Base-by-base conservation (phyloP, 345 rosid genomes). In the Eucalyptus urophylla region DNA sequence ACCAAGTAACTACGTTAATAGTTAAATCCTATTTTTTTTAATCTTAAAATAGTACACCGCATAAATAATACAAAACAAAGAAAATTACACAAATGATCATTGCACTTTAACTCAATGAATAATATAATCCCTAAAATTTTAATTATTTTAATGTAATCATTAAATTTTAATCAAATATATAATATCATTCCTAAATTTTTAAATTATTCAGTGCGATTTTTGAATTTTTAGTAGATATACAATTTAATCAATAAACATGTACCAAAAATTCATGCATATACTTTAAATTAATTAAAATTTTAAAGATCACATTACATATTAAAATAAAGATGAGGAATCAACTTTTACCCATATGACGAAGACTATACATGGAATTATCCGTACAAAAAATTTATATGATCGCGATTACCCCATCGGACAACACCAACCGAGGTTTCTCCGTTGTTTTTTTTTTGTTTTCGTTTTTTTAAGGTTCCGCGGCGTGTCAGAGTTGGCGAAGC, bases 171-270 rank as follows among this genome's bases (percentile, higher is more conserved):
- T 24, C 27, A 56, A 56, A 17, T 22, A 24, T 56, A 1, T 0
- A 1, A 56, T 56, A 56, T 24, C 27, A 56, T 9, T 24, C 1
- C 1, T 24, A 24, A 56, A 56, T 5, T 56, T 56, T 56, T 56
- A 56, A 56, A 22, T 22, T 24, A 22, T 56, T 24, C 1, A 24
- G 24, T 56, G 0, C 0, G 2, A 22, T 56, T 24, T 24, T 0
- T 2, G 0, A 56, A 56, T 0, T 56, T 22, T 56, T 8, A 24
- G 3, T 22, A 56, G 0, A 56, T 56, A 22, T 56, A 10, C 3
- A 56, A 19, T 53, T 53, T 53, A 53, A 1, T 19, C 5, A 8
- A 53, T 53, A 1, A 9, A 53, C 10, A 19, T 53, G 1, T 53
- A 53, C 4, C 2, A 53, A 53, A 53, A 53, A 4, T 53, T 1